Conservation (phyloP, 495 filamentous ascomycete species). For the Pyrenopolyporus hunteri region DNA sequence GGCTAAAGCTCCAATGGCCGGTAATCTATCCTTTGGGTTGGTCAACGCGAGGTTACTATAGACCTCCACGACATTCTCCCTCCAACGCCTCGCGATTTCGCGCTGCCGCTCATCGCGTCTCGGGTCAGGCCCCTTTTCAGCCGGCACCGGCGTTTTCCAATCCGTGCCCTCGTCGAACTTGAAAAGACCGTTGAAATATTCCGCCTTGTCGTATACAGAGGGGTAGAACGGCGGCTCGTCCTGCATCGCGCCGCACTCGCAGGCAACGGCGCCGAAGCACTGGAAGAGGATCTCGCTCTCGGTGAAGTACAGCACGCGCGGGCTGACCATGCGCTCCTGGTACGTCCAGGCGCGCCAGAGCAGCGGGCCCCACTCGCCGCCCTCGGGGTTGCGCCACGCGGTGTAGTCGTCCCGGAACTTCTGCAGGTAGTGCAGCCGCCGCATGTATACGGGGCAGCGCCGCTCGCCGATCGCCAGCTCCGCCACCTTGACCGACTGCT, state of each 20-base stretch:
- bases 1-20: neutral
- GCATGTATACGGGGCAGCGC: conserved; percentile 1
- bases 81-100: neutral
- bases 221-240: neutral
- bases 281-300: conserved; percentile 9
- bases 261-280: neutral
- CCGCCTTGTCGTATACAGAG: too few species aligned
- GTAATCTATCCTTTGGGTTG: neutral
- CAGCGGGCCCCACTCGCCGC: neutral
- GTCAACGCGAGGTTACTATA: neutral
- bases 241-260: neutral
- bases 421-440: neutral
- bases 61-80: neutral
- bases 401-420: too few species aligned
- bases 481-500: conserved; percentile 1
- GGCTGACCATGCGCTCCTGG: conserved; percentile 14
- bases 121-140: too few species aligned
- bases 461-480: neutral
- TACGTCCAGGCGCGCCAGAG: conserved; percentile 9
- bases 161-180: neutral
- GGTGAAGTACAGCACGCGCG: conserved; percentile 7
- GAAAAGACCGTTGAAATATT: too few species aligned
- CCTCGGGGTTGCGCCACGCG: too few species aligned
- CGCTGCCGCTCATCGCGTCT: too few species aligned
- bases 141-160: neutral